These are phyloP conservation scores for Colletotrichum sp. DNA, from an alignment of 2,329 filamentous ascomycete species.

Conservation along the genomic window DNA sequence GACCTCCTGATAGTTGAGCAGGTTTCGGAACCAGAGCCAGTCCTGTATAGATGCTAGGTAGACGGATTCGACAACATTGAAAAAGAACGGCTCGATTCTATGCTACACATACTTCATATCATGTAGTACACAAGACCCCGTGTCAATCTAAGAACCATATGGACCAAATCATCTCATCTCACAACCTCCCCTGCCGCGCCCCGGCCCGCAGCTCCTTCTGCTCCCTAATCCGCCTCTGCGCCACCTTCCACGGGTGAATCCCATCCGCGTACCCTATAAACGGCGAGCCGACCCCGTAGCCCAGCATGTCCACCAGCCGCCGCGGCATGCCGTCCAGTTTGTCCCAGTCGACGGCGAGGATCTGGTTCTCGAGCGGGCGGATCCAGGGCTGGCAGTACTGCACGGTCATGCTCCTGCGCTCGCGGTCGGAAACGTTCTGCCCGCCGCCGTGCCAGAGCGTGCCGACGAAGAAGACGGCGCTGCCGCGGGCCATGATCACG, in stretches of 20 bases:
- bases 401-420: slow-evolving; percentile 39
- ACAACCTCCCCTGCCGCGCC: background rate
- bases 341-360: slow-evolving; percentile 35
- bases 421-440: slow-evolving; percentile 31
- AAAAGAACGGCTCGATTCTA: too few relatives aligned
- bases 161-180: too few relatives aligned
- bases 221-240: slow-evolving; percentile 19
- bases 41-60: too few relatives aligned
- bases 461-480: slow-evolving; percentile 37
- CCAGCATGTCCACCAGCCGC: slow-evolving; percentile 27
- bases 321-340: slow-evolving; percentile 25
- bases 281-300: slow-evolving; percentile 26
- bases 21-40: too few relatives aligned
- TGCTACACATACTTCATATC: too few relatives aligned
- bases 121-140: background rate
- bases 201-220: slow-evolving; percentile 3
- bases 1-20: background rate
- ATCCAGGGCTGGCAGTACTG: slow-evolving; percentile 47
- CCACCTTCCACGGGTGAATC: slow-evolving; percentile 21
- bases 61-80: background rate
- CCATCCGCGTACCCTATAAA: slow-evolving; percentile 28
- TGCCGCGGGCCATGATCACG: slow-evolving; percentile 38
- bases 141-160: background rate
- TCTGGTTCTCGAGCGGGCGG: slow-evolving; percentile 40
- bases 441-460: slow-evolving; percentile 44